A percentile compares a stretch with the other conserved stretches of the same genome.
Conservation (phyloP, 2,329 filamentous ascomycete species). For the Penicillium sp. region DNA sequence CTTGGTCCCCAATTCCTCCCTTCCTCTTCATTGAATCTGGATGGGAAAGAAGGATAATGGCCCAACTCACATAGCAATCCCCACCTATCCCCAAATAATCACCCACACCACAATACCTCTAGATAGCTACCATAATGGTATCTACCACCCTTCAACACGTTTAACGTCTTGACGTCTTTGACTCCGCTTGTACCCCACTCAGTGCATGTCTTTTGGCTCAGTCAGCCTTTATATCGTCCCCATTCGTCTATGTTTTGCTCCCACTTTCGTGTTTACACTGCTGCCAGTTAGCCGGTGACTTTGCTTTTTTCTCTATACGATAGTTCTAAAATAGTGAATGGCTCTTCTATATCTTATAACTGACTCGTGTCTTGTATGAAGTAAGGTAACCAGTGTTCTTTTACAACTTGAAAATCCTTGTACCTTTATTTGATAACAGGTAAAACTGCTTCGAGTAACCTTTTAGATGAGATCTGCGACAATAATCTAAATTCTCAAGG, state of each 20-base stretch:
- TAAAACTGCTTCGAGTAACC: background rate
- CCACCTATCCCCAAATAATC: background rate
- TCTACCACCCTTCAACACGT: background rate
- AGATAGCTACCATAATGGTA: slow-evolving; percentile 3
- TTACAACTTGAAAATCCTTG: too few relatives aligned
- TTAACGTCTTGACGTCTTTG: slow-evolving; percentile 8
- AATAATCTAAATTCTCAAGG: background rate
- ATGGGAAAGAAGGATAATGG: background rate
- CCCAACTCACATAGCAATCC: background rate
- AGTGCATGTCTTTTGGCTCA: slow-evolving; percentile 10
- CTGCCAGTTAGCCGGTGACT: slow-evolving; percentile 17
- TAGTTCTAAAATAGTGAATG: background rate
- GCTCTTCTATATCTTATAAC: background rate
- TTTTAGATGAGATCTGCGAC: background rate
- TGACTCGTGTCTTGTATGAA: background rate
- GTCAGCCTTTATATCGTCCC: background rate
- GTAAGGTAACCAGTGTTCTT: background rate
- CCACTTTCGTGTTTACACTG: slow-evolving; percentile 3
- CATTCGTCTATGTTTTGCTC: background rate
- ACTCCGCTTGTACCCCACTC: slow-evolving; percentile 5
- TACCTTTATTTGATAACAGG: background rate
- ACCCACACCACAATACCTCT: background rate
- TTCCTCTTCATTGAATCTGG: background rate
- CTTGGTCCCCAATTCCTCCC: too few relatives aligned
- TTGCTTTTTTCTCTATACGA: slow-evolving; percentile 8